Percentiles rank a stretch among this genome's conserved stretches.
Conservation (phyloP, 2,329 filamentous ascomycete genomes). For the Fusarium devonianum region DNA sequence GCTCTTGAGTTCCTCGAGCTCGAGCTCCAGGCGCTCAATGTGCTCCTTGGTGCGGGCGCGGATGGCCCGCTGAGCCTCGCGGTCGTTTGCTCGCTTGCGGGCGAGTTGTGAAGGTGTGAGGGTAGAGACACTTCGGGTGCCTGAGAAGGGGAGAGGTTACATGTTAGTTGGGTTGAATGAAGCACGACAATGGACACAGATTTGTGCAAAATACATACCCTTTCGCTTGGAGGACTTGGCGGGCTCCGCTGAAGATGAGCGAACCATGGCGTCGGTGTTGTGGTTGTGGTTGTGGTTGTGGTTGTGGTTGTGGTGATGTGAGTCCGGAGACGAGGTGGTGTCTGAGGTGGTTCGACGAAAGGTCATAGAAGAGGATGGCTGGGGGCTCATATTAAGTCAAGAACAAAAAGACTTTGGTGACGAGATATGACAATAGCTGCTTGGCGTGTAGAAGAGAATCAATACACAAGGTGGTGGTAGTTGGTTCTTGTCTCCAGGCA, state of each 20-base stretch:
- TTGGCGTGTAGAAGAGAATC: neutral
- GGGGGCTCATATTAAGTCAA: conserved; percentile 29
- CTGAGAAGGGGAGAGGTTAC: conserved; percentile 45
- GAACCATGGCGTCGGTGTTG: conserved; percentile 46
- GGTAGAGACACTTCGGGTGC: conserved; percentile 81
- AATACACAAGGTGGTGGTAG: too few relatives aligned
- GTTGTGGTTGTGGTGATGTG: conserved; percentile 8
- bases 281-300: conserved; percentile 4
- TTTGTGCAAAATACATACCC: conserved; percentile 45
- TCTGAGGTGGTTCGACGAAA: conserved; percentile 7
- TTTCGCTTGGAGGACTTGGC: conserved; percentile 55
- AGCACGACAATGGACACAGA: neutral
- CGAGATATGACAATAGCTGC: too few relatives aligned
- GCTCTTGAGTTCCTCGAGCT: conserved; percentile 74
- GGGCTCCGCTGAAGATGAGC: conserved; percentile 54
- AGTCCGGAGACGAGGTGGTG: conserved; percentile 5
- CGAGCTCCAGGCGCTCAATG: conserved; percentile 79
- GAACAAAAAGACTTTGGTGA: conserved; percentile 19
- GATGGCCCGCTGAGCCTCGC: conserved; percentile 88
- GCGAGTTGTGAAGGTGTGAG: conserved; percentile 87
- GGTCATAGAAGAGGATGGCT: neutral
- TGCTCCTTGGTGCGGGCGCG: conserved; percentile 85
- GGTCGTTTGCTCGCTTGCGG: conserved; percentile 89
- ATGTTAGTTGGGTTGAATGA: neutral
- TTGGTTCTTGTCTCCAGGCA: conserved; percentile 7